Evolutionary conservation across 108 stramenopile species (phyloP).

Genomic region (Tribonema minus): DNA sequence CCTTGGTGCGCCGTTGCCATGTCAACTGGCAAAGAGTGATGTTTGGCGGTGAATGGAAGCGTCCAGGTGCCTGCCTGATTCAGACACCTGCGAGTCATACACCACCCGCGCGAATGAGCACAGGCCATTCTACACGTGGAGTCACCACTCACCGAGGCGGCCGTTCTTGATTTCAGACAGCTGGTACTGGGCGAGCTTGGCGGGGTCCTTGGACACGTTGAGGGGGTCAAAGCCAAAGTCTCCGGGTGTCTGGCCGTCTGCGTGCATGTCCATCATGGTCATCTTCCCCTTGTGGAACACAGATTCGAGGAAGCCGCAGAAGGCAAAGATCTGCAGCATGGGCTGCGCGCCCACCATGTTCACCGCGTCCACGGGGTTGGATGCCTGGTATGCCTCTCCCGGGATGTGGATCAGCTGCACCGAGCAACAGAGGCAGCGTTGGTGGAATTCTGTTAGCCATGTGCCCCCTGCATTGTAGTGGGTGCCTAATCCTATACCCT

Average conservation of each 20-base stretch:
- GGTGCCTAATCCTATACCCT: no score
- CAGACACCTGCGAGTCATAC: no score
- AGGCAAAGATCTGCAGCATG: slow-evolving; percentile 52
- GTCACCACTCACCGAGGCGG: no score
- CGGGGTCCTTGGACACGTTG: slow-evolving; percentile 12
- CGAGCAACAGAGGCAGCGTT: no score
- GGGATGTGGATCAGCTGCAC: slow-evolving; percentile 47
- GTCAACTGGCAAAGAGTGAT: no score
- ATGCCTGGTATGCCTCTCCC: slow-evolving; percentile 40
- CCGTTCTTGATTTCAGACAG: slow-evolving; percentile 81
- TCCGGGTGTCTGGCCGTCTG: slow-evolving; percentile 43
- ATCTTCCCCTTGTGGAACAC: slow-evolving; percentile 52
- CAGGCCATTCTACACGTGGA: no score
- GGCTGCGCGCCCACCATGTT: slow-evolving; percentile 44
- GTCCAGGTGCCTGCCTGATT: no score
- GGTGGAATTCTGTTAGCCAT: no score
- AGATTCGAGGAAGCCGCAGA: slow-evolving; percentile 50
- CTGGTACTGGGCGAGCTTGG: slow-evolving; percentile 16
- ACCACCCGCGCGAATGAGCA: no score
- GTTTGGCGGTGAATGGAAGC: no score
- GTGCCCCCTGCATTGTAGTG: no score
- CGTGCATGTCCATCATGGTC: slow-evolving; percentile 47
- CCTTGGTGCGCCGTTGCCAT: no score
- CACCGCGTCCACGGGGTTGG: slow-evolving; percentile 53
- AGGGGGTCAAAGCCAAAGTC: slow-evolving; percentile 51